Percentiles rank a stretch among this genome's conserved stretches.
Evolutionary conservation across 257 asterid species (phyloP).

Genomic region (Mentha longifolia): DNA sequence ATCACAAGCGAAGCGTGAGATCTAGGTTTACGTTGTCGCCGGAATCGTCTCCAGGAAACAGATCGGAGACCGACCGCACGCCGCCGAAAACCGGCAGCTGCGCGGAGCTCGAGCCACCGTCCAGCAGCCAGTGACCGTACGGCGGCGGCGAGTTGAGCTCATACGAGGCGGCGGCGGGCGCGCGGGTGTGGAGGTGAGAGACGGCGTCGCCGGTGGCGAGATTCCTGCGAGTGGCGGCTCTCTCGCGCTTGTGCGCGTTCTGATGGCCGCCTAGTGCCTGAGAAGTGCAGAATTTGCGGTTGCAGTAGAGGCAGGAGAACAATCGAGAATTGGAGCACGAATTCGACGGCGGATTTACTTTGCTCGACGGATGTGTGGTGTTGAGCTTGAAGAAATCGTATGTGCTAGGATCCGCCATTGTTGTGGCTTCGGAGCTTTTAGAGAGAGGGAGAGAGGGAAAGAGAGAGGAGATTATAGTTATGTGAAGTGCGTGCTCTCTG

Average conservation of each 20-base stretch:
- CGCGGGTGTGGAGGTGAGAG: constrained; percentile 31
- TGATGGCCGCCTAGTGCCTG: constrained; percentile 96
- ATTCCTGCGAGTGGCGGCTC: constrained; percentile 75
- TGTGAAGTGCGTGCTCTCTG: constrained; percentile 5
- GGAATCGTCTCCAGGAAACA: constrained; percentile 29
- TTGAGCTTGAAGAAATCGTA: constrained; percentile 53
- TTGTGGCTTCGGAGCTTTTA: constrained; percentile 6
- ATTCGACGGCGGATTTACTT: constrained; percentile 25
- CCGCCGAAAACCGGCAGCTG: constrained; percentile 22
- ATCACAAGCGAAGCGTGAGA: constrained; percentile 60
- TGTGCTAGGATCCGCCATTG: constrained; percentile 54
- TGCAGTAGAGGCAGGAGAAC: constrained; percentile 88
- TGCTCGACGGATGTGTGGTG: constrained; percentile 31
- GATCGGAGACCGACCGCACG: constrained; percentile 31
- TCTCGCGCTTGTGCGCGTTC: constrained; percentile 89
- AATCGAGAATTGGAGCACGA: constrained; percentile 40
- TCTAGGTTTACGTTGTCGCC: constrained; percentile 47
- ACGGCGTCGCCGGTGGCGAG: constrained; percentile 34
- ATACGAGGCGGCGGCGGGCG: constrained; percentile 24
- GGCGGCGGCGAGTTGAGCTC: constrained; percentile 26
- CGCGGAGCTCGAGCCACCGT: constrained; percentile 17
- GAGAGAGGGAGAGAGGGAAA: constrained; percentile 22
- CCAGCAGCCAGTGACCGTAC: constrained; percentile 38
- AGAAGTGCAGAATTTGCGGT: constrained; percentile 85
- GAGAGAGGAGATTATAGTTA: constrained; percentile 4